Conservation (phyloP, 805 yeast species). For the Metschnikowia lochheadii region DNA sequence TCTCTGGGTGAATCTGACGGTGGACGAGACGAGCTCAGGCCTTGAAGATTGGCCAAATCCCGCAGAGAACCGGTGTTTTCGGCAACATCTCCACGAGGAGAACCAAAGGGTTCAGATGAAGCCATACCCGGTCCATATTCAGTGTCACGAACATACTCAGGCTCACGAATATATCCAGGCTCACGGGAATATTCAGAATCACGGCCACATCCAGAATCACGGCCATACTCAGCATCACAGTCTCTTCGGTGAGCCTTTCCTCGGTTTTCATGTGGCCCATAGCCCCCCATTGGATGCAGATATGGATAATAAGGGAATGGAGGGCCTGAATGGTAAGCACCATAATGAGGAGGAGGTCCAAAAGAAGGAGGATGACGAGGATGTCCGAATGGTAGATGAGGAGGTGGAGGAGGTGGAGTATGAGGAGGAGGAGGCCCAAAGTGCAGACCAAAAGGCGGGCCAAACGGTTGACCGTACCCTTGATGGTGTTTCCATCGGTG, state of each 20-base stretch:
- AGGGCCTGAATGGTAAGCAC: slow-evolving; percentile 2
- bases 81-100: neutral
- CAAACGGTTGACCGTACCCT: slow-evolving; percentile 3
- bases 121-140: neutral
- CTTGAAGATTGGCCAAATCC: neutral
- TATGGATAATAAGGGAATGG: slow-evolving; percentile 4
- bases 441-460: slow-evolving; percentile 5
- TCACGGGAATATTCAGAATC: neutral
- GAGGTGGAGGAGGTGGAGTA: neutral
- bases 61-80: neutral
- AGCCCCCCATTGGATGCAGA: neutral
- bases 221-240: neutral
- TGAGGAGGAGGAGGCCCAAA: slow-evolving; percentile 12
- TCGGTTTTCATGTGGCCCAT: neutral
- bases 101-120: neutral
- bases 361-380: slow-evolving; percentile 6
- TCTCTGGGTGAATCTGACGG: neutral
- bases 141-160: neutral
- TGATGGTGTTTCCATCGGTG: neutral
- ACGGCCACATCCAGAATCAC: no score
- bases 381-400: slow-evolving; percentile 10
- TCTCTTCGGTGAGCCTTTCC: neutral
- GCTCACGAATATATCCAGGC: no score
- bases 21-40: neutral
- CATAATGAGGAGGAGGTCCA: slow-evolving; percentile 2